A percentile compares a stretch with the other conserved stretches of the same genome.
Conservation (phyloP, 495 filamentous ascomycete genomes). For the Daldinia decipiens region DNA sequence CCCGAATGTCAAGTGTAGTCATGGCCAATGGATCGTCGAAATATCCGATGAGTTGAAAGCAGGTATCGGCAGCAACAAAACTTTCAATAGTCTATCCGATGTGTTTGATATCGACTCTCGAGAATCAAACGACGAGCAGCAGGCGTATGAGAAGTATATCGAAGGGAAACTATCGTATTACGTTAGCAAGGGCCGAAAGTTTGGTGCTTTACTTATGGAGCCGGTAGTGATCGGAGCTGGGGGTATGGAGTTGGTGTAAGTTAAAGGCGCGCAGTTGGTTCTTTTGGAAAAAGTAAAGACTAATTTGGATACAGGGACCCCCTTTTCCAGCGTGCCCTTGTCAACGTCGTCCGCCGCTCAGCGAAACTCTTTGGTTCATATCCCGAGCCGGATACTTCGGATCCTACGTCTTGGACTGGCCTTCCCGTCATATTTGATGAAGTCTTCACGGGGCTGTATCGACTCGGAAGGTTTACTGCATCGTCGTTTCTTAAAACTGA, state of each 20-base stretch:
- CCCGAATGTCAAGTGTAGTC: constrained; percentile 70
- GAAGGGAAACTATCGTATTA: constrained; percentile 60
- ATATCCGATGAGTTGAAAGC: constrained; percentile 59
- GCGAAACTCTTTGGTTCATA: constrained; percentile 58
- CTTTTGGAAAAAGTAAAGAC: neutral
- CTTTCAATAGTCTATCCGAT: constrained; percentile 62
- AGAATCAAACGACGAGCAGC: constrained; percentile 51
- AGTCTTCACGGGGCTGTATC: constrained; percentile 83
- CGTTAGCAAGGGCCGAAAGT: constrained; percentile 65
- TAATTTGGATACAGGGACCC: constrained; percentile 66
- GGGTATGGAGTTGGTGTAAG: constrained; percentile 80
- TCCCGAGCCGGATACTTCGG: constrained; percentile 16
- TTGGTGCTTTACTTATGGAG: constrained; percentile 79
- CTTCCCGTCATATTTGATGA: constrained; percentile 82
- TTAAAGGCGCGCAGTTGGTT: constrained; percentile 3
- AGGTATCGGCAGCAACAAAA: constrained; percentile 56
- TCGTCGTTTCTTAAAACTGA: constrained; percentile 71
- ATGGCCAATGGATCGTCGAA: constrained; percentile 71
- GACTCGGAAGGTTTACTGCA: constrained; percentile 72
- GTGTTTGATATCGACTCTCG: constrained; percentile 70
- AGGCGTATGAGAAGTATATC: constrained; percentile 69
- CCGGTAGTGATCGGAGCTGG: constrained; percentile 80
- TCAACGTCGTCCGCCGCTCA: constrained; percentile 67
- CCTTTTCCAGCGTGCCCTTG: constrained; percentile 76
- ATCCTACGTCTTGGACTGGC: constrained; percentile 66